Conservation (phyloP, 331 rosid genomes). For the Arachis monticola region DNA sequence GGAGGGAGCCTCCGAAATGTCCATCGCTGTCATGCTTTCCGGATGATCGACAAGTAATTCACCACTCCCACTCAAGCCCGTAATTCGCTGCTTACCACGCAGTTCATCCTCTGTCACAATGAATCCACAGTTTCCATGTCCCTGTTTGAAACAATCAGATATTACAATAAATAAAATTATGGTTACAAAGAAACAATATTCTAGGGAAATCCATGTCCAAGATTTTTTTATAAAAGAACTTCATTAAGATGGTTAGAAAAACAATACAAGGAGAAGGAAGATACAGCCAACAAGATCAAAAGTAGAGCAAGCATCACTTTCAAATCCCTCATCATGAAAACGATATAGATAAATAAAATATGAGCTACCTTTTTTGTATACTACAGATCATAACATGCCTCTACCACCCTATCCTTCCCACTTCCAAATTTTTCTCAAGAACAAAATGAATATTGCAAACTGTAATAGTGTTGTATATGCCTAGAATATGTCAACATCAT, state of each 20-base stretch:
- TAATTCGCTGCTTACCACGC: conserved; percentile 1
- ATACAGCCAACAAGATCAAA: too few relatives aligned
- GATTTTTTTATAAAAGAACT: background rate
- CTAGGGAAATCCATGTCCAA: background rate
- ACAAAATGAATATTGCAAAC: conserved; percentile 17
- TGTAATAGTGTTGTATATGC: background rate
- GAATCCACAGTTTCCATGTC: conserved; percentile 54
- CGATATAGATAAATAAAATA: background rate
- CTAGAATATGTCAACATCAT: background rate
- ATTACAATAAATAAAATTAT: background rate
- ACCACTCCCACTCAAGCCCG: background rate
- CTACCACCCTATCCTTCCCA: background rate
- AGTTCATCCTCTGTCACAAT: conserved; percentile 36
- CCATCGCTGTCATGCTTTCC: conserved; percentile 26
- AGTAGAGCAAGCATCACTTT: too few relatives aligned
- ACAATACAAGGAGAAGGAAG: too few relatives aligned
- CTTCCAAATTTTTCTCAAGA: background rate
- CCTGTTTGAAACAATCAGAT: conserved; percentile 40
- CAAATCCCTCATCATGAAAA: background rate
- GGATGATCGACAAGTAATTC: background rate
- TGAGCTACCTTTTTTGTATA: background rate
- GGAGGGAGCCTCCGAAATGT: background rate
- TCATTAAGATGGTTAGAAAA: too few relatives aligned
- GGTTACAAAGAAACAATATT: too few relatives aligned
- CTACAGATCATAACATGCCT: background rate